Evolutionary conservation across 2,329 filamentous ascomycete species (phyloP).

Genomic region (Aspergillus sp.): DNA sequence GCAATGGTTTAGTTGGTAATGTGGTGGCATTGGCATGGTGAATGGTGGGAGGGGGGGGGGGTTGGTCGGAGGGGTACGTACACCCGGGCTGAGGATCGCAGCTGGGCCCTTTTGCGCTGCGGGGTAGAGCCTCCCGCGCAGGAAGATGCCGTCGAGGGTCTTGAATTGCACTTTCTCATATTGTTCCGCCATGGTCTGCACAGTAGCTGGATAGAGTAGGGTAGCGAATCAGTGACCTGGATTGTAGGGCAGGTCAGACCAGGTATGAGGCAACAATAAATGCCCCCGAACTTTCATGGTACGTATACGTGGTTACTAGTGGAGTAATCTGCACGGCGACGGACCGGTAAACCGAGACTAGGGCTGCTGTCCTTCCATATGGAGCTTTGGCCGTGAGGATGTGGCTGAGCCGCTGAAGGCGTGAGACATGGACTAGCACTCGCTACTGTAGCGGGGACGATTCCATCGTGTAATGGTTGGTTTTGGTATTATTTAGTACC

Average conservation of each 20-base stretch:
- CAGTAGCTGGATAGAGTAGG: not conserved
- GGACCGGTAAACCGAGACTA: not conserved
- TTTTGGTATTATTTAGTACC: not conserved
- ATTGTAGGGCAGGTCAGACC: not conserved
- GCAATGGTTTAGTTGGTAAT: not conserved
- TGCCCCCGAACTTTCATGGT: not conserved
- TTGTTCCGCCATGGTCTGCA: not conserved
- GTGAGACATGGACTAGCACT: not conserved
- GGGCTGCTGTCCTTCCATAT: not conserved
- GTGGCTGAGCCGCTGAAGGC: not conserved
- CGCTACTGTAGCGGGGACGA: not conserved
- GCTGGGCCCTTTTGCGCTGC: not conserved
- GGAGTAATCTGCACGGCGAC: no score
- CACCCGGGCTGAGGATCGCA: not conserved
- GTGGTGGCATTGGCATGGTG: not conserved
- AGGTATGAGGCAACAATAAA: not conserved
- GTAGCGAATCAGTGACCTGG: not conserved
- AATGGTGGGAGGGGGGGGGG: not conserved
- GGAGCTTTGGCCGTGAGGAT: not conserved
- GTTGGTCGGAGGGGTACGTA: not conserved
- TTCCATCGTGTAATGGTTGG: not conserved
- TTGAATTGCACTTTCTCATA: slow-evolving; percentile 1
- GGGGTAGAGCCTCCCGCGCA: not conserved
- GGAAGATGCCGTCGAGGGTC: not conserved
- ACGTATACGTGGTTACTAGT: not conserved